These are phyloP conservation scores for Rhizomucor pusillus DNA, from an alignment of 371 early-diverging fungal species.

Conservation along the genomic window DNA sequence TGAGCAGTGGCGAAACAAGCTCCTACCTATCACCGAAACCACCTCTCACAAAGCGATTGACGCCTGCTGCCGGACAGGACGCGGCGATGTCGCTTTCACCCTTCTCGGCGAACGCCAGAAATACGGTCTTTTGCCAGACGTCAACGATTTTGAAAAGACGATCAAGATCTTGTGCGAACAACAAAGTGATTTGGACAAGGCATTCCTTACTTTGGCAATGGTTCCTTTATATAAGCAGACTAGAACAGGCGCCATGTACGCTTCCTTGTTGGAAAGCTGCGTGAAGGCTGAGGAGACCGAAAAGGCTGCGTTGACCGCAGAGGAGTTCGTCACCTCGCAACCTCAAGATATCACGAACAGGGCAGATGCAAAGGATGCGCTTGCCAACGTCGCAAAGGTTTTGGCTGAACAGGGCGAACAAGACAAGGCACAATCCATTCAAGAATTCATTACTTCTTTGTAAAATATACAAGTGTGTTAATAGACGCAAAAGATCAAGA, in stretches of 20 bases:
- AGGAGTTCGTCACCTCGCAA: conserved; percentile 6
- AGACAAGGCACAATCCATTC: conserved; percentile 12
- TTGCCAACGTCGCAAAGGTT: conserved; percentile 7
- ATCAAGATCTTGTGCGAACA: conserved; percentile 5
- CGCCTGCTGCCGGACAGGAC: conserved; percentile 21
- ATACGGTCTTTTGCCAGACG: conserved; percentile 28
- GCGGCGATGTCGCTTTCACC: conserved; percentile 33
- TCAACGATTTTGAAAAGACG: conserved; percentile 8
- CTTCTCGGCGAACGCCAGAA: conserved; percentile 36
- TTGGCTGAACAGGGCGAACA: conserved; percentile 11
- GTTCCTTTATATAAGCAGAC: conserved; percentile 9
- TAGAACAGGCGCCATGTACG: conserved; percentile 15
- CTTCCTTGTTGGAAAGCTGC: conserved; percentile 10
- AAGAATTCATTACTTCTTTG: conserved; percentile 11
- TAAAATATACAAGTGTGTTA: conserved; percentile 5
- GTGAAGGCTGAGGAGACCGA: not conserved
- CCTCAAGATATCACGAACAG: conserved; percentile 8
- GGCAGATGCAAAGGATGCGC: conserved; percentile 10
- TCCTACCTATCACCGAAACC: conserved; percentile 24
- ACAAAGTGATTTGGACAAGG: conserved; percentile 12
- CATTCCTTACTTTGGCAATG: conserved; percentile 18
- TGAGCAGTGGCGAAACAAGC: conserved; percentile 39
- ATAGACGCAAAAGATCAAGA: conserved; percentile 1
- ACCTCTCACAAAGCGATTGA: conserved; percentile 24
- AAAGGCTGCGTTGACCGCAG: conserved; percentile 12